A percentile compares a stretch with the other conserved stretches of the same genome.
These are phyloP conservation scores for Colletotrichum plurivorum DNA, from an alignment of 2,329 filamentous ascomycete species.

Conservation along the genomic window DNA sequence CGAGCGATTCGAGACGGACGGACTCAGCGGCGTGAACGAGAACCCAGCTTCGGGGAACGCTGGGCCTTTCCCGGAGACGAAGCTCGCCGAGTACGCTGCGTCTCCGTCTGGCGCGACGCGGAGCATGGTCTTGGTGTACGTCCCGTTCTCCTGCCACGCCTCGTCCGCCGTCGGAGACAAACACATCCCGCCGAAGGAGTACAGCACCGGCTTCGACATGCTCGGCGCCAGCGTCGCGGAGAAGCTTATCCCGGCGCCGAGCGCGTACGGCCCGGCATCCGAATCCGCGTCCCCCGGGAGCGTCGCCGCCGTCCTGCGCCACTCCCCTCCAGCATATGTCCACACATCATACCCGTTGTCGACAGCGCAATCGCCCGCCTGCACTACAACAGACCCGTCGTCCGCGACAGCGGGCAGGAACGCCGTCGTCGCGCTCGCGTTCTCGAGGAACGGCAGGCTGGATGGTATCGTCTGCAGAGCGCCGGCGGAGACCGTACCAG, in stretches of 20 bases:
- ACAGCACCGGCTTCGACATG: slow-evolving; percentile 70
- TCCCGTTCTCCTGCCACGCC: slow-evolving; percentile 76
- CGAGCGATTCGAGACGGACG: slow-evolving; percentile 78
- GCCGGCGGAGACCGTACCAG: slow-evolving; percentile 66
- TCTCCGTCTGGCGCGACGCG: slow-evolving; percentile 65
- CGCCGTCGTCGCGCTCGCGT: slow-evolving; percentile 62
- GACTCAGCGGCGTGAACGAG: slow-evolving; percentile 80
- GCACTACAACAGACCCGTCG: slow-evolving; percentile 79
- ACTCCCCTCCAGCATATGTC: slow-evolving; percentile 69
- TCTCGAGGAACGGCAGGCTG: slow-evolving; percentile 74
- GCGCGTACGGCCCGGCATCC: slow-evolving; percentile 60
- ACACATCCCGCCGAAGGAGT: slow-evolving; percentile 94
- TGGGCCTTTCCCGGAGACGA: slow-evolving; percentile 60
- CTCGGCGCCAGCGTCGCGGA: slow-evolving; percentile 70
- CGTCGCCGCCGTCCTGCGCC: slow-evolving; percentile 53
- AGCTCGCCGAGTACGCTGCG: slow-evolving; percentile 52
- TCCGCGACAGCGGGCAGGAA: slow-evolving; percentile 79
- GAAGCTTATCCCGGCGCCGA: slow-evolving; percentile 75
- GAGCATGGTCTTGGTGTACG: slow-evolving; percentile 87
- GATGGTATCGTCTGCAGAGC: slow-evolving; percentile 65
- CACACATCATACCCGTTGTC: slow-evolving; percentile 72
- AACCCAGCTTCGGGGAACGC: slow-evolving; percentile 83
- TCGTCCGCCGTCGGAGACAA: slow-evolving; percentile 61
- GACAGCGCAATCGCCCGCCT: slow-evolving; percentile 79
- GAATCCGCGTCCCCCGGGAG: slow-evolving; percentile 41